phyloP scores from a whole-genome alignment of 73 alveolate genomes.

The Tetrahymena malaccensis region DNA sequence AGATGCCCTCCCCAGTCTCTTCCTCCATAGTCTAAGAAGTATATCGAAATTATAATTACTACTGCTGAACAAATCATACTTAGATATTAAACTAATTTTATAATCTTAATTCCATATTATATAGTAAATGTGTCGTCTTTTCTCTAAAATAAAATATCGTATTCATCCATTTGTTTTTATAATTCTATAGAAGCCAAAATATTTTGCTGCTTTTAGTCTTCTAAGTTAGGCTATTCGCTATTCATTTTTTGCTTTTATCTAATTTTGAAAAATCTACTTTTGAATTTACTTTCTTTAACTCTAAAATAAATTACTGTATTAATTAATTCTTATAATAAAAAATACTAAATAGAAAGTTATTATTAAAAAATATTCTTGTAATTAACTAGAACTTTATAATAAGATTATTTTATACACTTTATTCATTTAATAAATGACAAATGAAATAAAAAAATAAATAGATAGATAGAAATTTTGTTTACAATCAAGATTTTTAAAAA shows the following conservation, averaged over 20 bases:
- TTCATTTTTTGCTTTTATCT: neutral
- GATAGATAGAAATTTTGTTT: neutral
- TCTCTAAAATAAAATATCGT: neutral
- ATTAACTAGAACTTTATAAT: neutral
- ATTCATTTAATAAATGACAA: too few relatives aligned
- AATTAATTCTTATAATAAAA: too few relatives aligned
- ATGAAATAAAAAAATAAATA: too few relatives aligned
- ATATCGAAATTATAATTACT: neutral
- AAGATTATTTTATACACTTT: neutral
- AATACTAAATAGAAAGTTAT: too few relatives aligned
- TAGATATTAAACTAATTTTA: neutral
- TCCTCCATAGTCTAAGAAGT: neutral
- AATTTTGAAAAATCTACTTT: neutral
- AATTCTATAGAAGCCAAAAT: neutral
- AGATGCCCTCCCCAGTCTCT: neutral
- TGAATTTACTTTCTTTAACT: neutral
- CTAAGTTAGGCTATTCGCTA: neutral
- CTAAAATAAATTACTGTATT: too few relatives aligned
- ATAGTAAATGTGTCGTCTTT: neutral
- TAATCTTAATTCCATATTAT: neutral
- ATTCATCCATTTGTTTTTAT: neutral
- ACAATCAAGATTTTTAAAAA: neutral
- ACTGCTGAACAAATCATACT: neutral
- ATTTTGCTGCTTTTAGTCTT: neutral
- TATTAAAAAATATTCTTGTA: neutral